Evolutionary conservation across 495 filamentous ascomycete genomes (phyloP).

Genomic region (Penicillium verhagenii): DNA sequence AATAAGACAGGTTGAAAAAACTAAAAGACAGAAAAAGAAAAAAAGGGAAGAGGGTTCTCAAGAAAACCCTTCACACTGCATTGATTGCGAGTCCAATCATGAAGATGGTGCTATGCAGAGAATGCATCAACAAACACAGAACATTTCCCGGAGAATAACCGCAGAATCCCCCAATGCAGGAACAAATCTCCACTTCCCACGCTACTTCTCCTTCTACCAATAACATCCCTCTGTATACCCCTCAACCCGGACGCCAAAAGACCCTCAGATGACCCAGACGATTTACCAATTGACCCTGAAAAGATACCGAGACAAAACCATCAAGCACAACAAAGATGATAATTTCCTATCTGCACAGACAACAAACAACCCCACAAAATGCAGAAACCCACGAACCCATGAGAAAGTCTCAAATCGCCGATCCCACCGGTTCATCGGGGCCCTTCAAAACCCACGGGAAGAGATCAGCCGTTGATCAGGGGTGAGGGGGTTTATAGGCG

Average conservation of each 20-base stretch:
- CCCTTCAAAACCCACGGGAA: constrained; percentile 1
- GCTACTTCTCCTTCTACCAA: neutral
- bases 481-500: neutral
- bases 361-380: neutral
- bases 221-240: neutral
- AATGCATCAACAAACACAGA: neutral
- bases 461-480: constrained; percentile 29
- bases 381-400: constrained; percentile 7
- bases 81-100: neutral
- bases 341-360: neutral
- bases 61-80: neutral
- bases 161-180: neutral
- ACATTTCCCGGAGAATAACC: neutral
- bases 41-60: no score
- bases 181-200: neutral
- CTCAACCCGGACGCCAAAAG: neutral
- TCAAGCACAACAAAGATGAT: no score
- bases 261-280: neutral
- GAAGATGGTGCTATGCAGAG: neutral
- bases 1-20: no score
- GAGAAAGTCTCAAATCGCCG: constrained; percentile 9
- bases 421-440: constrained; percentile 23
- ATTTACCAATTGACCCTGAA: neutral
- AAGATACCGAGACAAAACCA: neutral
- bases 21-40: no score